Base-by-base conservation (phyloP, 2,329 filamentous ascomycete genomes). In the Cordyceps javanica region DNA sequence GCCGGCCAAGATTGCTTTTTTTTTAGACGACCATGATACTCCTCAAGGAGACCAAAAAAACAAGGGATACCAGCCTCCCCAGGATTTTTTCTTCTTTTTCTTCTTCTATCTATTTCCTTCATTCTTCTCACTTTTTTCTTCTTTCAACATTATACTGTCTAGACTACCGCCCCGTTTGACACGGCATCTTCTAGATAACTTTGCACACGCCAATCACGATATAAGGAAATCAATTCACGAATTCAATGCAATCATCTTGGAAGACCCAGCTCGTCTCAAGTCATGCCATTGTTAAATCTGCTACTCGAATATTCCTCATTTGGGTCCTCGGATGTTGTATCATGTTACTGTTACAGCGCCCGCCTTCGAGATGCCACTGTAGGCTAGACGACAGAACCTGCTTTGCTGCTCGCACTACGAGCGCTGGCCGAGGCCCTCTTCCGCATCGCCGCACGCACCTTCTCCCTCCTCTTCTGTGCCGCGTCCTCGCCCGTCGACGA, bases 401-500 rank as follows among this genome's bases (percentile, higher is more conserved):
- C 51, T 38, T 60, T 62, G 53, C 63, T 62, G 34, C 63, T 63
- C 26, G 54, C 25, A 42, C 50, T 51, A 39, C 51, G 50, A 28
- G 56, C 59, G 7, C 55, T 60, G n/a, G 58, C 55, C 1, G 61
- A 56, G 21, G 55, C 62, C 21, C 60, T 64, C 46, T 62, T 66
- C 32, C 65, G 60, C 56, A 70, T 66, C 55, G 68, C 64, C 32
- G 67, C 66, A 19, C 63, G 59, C 28, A 71, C 57, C 65, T 38
- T 62, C 60, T 36, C 68, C 62, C 45, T 66, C 65, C 7, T 54
- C 59, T 21, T 64, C 63, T 60, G 30, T 57, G 55, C 21, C 51
- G 54, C 14, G 57, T 59, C 7, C 59, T 63, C 36, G 61, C 50
- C 44, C 19, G 54, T 59, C 10, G 60, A 21, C 6, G 55, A 61